A percentile compares a stretch with the other conserved stretches of the same genome.
phyloP scores from a whole-genome alignment of 106 monocot genomes.

The Allium cepa region DNA sequence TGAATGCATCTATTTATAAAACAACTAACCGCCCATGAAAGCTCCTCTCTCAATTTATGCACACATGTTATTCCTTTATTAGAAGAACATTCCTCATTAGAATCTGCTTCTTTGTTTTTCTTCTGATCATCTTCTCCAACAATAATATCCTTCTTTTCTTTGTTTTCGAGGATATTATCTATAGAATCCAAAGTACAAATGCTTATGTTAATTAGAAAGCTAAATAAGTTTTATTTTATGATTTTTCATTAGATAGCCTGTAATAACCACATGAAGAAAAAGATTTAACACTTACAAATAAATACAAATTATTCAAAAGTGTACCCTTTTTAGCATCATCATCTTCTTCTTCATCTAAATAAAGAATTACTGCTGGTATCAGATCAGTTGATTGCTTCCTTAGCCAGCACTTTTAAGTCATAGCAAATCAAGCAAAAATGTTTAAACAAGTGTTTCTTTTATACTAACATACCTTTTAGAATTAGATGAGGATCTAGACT shows the following conservation, averaged over 20 bases:
- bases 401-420: background rate
- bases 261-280: background rate
- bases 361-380: slow-evolving; percentile 36
- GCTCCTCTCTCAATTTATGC: slow-evolving; percentile 76
- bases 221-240: no score
- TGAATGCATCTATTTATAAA: background rate
- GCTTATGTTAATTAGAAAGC: no score
- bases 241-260: background rate
- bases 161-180: slow-evolving; percentile 6
- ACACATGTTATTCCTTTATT: slow-evolving; percentile 41
- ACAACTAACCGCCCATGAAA: slow-evolving; percentile 79
- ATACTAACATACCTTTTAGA: slow-evolving; percentile 21
- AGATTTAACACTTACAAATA: background rate
- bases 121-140: slow-evolving; percentile 4
- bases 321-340: slow-evolving; percentile 13
- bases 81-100: slow-evolving; percentile 9
- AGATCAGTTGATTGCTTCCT: slow-evolving; percentile 13
- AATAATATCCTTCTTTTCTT: slow-evolving; percentile 5
- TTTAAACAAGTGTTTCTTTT: background rate
- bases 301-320: background rate
- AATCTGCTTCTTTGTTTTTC: slow-evolving; percentile 12
- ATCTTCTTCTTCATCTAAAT: slow-evolving; percentile 38
- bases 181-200: background rate
- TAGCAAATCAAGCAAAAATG: background rate
- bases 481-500: slow-evolving; percentile 26